Base-by-base conservation (phyloP, 23 red algal species). In the Porphyridium purpureum region DNA sequence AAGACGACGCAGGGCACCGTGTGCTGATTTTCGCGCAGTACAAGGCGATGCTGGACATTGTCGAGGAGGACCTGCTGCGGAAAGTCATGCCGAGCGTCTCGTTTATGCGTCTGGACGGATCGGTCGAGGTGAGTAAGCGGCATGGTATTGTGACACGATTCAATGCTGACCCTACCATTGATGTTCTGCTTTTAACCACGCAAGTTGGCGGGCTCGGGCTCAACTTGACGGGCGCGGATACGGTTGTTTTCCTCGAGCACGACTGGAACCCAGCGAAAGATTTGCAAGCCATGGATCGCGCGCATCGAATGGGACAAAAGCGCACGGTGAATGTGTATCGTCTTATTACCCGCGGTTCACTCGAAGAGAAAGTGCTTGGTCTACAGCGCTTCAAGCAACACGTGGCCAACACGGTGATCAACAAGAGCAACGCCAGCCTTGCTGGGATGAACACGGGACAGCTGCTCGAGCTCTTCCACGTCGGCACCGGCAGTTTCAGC, bases 281-380 rank as follows among this genome's bases (percentile, higher is more conserved):
- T 55, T 52, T 95, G 24, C 88, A 95, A 58, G 88, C 88, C 4
- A 95, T 95, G 88, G 88, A 95, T 54, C 29, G 88, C 29, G 88
- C 88, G 38, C 88, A 95, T 33, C 74, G 88, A 23, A 64, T 95
- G 48, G 88, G 88, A 26, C 88, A 95, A 57, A 80, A 70, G 38
- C 64, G 80, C 21, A 80, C 73, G 7, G 88, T 95, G 21, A 95
- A 83, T 47, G 88, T 95, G 21, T 78, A 81, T 35, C 64, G 78
- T 0, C 56, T 95, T 0, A 84, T 95, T 31, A 85, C 80, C 8
- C 73, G 81, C 19, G 78, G 70, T 19, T 85, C 88, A 21, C 55
- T 95, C 32, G 88, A 95, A 53, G 88, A 95, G 55, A 95, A 95
- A 49, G 85, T 95, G 24, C 79, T 84, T 77, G 62, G 67, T 62